Conservation (phyloP, 768 basidiomycete genomes). For the Cystobasidium ongulense region DNA sequence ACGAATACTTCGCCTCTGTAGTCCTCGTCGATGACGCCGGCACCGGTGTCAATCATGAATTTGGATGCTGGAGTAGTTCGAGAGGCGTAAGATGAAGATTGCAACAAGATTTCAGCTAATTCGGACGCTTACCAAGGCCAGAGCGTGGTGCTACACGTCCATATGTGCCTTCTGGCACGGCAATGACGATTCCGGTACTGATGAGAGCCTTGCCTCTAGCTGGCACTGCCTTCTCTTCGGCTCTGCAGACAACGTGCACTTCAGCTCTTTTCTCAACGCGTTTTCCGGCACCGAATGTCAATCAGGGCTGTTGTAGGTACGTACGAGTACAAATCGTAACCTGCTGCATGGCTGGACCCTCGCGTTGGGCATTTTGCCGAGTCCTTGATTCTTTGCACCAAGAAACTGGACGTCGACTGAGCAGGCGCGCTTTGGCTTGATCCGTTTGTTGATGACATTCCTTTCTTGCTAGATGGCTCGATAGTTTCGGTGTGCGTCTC, state of each 20-base stretch:
- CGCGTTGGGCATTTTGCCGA: slow-evolving; percentile 77
- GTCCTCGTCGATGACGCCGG: slow-evolving; percentile 93
- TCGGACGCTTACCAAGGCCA: slow-evolving; percentile 96
- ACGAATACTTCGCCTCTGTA: slow-evolving; percentile 88
- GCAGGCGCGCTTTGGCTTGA: background rate
- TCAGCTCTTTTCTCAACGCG: slow-evolving; percentile 1
- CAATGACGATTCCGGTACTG: slow-evolving; percentile 84
- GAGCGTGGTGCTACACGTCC: slow-evolving; percentile 93
- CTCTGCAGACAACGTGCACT: slow-evolving; percentile 50
- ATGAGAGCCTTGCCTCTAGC: slow-evolving; percentile 84
- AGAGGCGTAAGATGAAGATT: too few relatives aligned
- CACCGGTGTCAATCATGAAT: slow-evolving; percentile 95
- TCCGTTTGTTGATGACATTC: background rate
- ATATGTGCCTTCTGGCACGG: slow-evolving; percentile 86
- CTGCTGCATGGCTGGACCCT: slow-evolving; percentile 77
- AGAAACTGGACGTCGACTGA: slow-evolving; percentile 47
- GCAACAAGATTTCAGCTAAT: too few relatives aligned
- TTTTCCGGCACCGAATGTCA: background rate
- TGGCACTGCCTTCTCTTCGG: slow-evolving; percentile 73
- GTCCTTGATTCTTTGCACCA: slow-evolving; percentile 74
- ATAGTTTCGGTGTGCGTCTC: background rate
- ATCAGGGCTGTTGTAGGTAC: slow-evolving; percentile 33
- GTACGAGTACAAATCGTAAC: slow-evolving; percentile 93
- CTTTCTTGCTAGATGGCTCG: background rate
- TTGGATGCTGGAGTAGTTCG: slow-evolving; percentile 62